Percentiles rank a stretch among this genome's conserved stretches.
phyloP scores from a whole-genome alignment of 768 basidiomycete genomes.

The Suillus discolor region DNA sequence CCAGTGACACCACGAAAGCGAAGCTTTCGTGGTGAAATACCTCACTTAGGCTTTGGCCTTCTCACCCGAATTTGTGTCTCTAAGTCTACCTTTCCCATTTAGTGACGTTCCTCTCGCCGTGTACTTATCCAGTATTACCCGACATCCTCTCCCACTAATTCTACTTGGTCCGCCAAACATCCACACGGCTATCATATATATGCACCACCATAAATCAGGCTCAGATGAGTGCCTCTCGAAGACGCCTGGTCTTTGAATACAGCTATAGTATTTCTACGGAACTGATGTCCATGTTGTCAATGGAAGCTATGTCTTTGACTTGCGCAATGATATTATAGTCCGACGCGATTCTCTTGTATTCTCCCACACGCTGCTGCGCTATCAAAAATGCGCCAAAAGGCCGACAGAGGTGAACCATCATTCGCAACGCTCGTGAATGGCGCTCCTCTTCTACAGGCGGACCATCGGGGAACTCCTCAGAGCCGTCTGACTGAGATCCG shows the following conservation, averaged over 20 bases:
- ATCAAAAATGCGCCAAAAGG: background rate
- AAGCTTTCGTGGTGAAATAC: too few species aligned
- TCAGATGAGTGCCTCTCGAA: background rate
- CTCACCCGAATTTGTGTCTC: too few species aligned
- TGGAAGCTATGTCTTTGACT: background rate
- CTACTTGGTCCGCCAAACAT: too few species aligned
- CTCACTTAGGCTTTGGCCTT: too few species aligned
- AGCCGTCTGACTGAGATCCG: background rate
- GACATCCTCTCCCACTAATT: too few species aligned
- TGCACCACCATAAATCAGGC: background rate
- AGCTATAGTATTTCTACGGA: background rate
- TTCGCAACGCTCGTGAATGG: background rate
- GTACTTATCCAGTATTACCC: too few species aligned
- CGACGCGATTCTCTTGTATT: slow-evolving; percentile 1
- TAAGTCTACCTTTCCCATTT: too few species aligned
- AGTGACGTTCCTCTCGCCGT: too few species aligned
- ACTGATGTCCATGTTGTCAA: background rate
- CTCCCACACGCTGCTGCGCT: background rate
- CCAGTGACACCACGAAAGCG: too few species aligned
- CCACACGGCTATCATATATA: too few species aligned
- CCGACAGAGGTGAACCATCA: background rate
- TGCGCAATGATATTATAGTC: background rate
- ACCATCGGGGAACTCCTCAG: background rate
- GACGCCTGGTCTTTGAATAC: background rate
- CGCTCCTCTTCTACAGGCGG: background rate